Evolutionary conservation across 164 flowering plant species (phyloP), one percentile per base, ranked within the genome.

Genomic region (Santalum album): DNA sequence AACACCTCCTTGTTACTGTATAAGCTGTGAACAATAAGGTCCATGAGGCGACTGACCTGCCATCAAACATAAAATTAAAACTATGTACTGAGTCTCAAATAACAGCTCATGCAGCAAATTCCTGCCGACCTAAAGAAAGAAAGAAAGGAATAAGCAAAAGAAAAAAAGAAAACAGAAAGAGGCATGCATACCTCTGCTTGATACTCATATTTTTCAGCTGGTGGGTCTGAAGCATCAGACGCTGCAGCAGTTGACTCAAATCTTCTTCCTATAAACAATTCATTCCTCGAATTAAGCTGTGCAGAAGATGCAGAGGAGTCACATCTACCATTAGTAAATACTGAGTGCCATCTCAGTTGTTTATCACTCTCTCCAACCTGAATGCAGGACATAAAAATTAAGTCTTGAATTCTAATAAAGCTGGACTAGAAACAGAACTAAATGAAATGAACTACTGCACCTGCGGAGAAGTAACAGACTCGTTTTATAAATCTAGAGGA

Each of bases 31-130:
- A 92, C 98, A 62, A 92, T 89, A 36, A 92, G 96, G 68, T 92
- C 96, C 98, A 92, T 89, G 46, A 89, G 90, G 17, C 96, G 91
- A 60, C 96, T 87, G 60, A 92, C 96, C 98, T 91, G 83, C 49
- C 50, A 65, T 4, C 47, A 43, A 19, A 7, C 44, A 26, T 18
- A 48, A 49, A 50, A 43, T 9, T 3, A 29, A 29, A 4, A 29
- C 4, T 29, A 29, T 29, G 34, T 29, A 29, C 34, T 9, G 6
- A 29, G 34, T 9, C 34, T 3, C 34, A 4, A 3, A 3, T 3
- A 9, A 4, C 34, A 29, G 34, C 6, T 29, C 34, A 29, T 29
- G 34, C 9, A 29, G 9, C 4, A 29, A 29, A 29, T 3, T 9
- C 34, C 34, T 3, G 34, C 5, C 19, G 23, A 3, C 10, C 5